These are phyloP conservation scores for Saccharomycopsis selenospora DNA, from an alignment of 805 yeast genomes.

Conservation along the genomic window DNA sequence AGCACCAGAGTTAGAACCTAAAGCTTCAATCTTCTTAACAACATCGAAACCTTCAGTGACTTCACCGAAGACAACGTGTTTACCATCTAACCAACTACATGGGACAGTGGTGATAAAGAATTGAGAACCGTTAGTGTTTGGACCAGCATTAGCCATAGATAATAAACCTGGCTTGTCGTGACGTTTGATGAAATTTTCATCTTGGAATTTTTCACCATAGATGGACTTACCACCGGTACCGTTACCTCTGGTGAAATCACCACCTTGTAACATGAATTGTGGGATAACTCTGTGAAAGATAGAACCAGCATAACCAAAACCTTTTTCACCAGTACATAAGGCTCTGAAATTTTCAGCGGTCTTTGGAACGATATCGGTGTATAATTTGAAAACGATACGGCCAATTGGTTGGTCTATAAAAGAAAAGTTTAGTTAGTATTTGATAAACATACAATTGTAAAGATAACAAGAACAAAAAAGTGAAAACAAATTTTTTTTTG, in stretches of 20 bases:
- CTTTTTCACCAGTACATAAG: slow-evolving; percentile 91
- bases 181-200: slow-evolving; percentile 65
- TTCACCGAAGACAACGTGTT: slow-evolving; percentile 94
- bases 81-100: slow-evolving; percentile 86
- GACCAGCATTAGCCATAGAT: slow-evolving; percentile 98
- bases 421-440: neutral
- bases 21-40: slow-evolving; percentile 69
- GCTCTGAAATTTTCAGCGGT: slow-evolving; percentile 96
- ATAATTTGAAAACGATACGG: slow-evolving; percentile 79
- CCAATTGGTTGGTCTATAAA: slow-evolving; percentile 55
- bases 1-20: slow-evolving; percentile 59
- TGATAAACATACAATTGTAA: too few species aligned
- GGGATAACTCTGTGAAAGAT: slow-evolving; percentile 97
- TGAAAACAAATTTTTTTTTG: too few species aligned
- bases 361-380: slow-evolving; percentile 89
- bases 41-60: slow-evolving; percentile 76
- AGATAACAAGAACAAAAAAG: neutral
- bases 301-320: slow-evolving; percentile 86
- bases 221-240: slow-evolving; percentile 97
- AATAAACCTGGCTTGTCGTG: slow-evolving; percentile 79
- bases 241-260: slow-evolving; percentile 86
- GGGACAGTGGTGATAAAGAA: slow-evolving; percentile 90
- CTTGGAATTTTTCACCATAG: slow-evolving; percentile 71
- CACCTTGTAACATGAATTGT: slow-evolving; percentile 97
- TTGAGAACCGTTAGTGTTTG: slow-evolving; percentile 97